Percentiles rank a stretch among this genome's conserved stretches.
phyloP scores from a whole-genome alignment of 768 basidiomycete genomes.

The Leccinellum albellum region DNA sequence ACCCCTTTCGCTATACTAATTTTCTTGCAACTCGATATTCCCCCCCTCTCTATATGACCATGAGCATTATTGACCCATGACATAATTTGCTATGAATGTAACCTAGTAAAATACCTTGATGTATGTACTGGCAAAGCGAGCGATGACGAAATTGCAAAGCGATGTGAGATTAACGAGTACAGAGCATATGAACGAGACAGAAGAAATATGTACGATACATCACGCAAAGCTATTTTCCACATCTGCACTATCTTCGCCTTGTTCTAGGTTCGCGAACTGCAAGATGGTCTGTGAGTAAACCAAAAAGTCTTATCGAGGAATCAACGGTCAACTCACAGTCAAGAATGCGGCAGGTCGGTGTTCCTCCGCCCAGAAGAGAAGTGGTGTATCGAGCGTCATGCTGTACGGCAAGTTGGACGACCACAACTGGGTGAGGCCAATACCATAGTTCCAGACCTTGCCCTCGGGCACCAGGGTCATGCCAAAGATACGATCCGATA shows the following conservation, averaged over 20 bases:
- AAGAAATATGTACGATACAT: slow-evolving; percentile 22
- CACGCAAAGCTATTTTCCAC: slow-evolving; percentile 93
- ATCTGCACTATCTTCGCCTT: slow-evolving; percentile 90
- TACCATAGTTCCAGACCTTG: slow-evolving; percentile 94
- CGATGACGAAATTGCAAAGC: not conserved
- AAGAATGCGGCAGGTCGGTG: slow-evolving; percentile 94
- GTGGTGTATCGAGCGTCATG: slow-evolving; percentile 87
- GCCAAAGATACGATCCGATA: slow-evolving; percentile 94
- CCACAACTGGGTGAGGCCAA: slow-evolving; percentile 92
- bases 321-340: slow-evolving; percentile 51
- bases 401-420: slow-evolving; percentile 74
- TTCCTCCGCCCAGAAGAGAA: slow-evolving; percentile 94
- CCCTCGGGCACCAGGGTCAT: slow-evolving; percentile 95
- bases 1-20: slow-evolving; percentile 6
- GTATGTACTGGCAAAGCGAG: not conserved
- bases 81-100: not conserved
- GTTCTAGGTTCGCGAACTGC: slow-evolving; percentile 87
- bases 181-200: slow-evolving; percentile 1
- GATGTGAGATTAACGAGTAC: slow-evolving; percentile 15
- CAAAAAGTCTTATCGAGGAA: not conserved
- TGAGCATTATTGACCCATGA: not conserved
- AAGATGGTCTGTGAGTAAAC: not conserved
- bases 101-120: not conserved
- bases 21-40: slow-evolving; percentile 11
- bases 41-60: not conserved